Conservation (phyloP, 345 rosid genomes). For the Populus simonii region DNA sequence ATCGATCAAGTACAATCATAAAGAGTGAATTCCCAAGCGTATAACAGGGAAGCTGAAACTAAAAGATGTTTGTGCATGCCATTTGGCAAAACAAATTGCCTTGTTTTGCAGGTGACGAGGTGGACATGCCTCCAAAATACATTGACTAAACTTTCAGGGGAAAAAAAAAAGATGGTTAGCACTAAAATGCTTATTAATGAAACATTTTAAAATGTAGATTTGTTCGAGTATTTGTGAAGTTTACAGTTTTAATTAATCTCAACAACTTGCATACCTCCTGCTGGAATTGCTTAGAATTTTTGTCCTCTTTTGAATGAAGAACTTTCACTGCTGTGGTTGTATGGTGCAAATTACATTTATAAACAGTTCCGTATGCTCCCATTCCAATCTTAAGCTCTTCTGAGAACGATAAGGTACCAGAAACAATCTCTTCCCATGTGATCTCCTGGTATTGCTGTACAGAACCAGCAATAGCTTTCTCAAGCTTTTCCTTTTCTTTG, state of each 20-base stretch:
- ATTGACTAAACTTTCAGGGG: no score
- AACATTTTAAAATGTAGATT: not conserved
- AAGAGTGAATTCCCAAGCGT: not conserved
- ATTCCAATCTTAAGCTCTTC: conserved; percentile 62
- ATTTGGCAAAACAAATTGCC: no score
- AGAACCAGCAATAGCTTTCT: conserved; percentile 53
- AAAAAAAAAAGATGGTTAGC: no score
- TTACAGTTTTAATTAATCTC: not conserved
- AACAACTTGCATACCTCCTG: conserved; percentile 55
- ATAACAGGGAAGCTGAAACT: no score
- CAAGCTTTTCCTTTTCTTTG: conserved; percentile 70
- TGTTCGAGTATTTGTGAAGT: not conserved
- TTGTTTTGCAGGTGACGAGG: no score
- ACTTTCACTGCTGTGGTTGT: conserved; percentile 78
- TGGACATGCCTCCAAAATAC: no score
- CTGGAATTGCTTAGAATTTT: conserved; percentile 60
- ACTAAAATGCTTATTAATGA: not conserved
- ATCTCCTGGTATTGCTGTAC: conserved; percentile 49
- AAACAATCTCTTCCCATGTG: conserved; percentile 78
- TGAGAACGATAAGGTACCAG: conserved; percentile 78
- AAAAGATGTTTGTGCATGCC: no score
- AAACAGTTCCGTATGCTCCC: conserved; percentile 87
- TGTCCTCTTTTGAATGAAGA: conserved; percentile 62
- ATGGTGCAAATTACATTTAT: conserved; percentile 63
- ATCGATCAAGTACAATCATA: not conserved